phyloP scores from a whole-genome alignment of 345 rosid genomes.

The Camelina laxa region DNA sequence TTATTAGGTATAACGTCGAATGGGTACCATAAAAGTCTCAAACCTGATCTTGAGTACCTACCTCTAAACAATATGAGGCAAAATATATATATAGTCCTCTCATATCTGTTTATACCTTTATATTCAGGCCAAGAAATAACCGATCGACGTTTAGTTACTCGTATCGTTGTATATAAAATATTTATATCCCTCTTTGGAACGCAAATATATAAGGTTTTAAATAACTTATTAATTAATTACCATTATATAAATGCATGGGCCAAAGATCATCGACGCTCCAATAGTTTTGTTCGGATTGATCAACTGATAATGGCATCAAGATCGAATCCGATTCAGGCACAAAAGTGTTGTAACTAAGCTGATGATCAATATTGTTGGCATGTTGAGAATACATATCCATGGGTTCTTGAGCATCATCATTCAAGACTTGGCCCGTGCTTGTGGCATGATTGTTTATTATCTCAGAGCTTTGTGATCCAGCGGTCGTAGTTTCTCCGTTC shows the following conservation, averaged over 20 bases:
- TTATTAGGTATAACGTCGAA: conserved; percentile 3
- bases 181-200: conserved; percentile 1
- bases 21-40: neutral
- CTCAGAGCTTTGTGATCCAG: conserved; percentile 46
- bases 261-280: conserved; percentile 91
- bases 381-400: conserved; percentile 50
- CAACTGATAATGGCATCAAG: conserved; percentile 20
- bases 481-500: conserved; percentile 47
- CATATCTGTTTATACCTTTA: conserved; percentile 1
- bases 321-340: conserved; percentile 27
- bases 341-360: conserved; percentile 17
- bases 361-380: conserved; percentile 4
- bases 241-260: conserved; percentile 72
- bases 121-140: neutral
- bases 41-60: neutral
- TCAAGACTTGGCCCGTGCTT: conserved; percentile 49
- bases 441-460: conserved; percentile 38
- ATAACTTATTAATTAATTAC: conserved; percentile 15
- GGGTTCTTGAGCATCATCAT: conserved; percentile 34
- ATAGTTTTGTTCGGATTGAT: conserved; percentile 56
- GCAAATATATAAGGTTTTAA: too few relatives aligned
- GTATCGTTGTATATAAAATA: neutral
- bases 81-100: conserved; percentile 3
- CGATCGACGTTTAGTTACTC: neutral
- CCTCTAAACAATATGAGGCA: conserved; percentile 16